Base-by-base conservation (phyloP, 805 yeast genomes). In the Lipomyces chichibuensis region DNA sequence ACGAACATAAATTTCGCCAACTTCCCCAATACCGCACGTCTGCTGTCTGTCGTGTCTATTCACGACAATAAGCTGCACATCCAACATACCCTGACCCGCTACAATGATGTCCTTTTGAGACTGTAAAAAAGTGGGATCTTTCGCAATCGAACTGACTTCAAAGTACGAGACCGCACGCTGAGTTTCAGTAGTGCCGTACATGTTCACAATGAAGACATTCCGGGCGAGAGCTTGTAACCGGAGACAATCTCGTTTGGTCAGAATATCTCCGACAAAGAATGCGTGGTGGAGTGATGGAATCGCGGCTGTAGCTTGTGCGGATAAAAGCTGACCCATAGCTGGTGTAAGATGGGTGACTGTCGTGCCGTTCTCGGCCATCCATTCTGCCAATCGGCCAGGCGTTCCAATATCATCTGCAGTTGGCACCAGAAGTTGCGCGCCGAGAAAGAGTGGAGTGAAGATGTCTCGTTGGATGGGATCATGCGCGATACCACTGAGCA, bases 161-260 rank as follows among this genome's bases (percentile, higher is more conserved):
- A 86, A 96, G 80, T 86, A 95, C 0, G 98, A 93, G 32, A 95
- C 99, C 1, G 99, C 95, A 77, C 99, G 87, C 82, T 96, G 99
- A 17, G 99, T 95, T 79, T 95, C 99, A 11, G 99, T 95, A 52
- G 99, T 95, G 75, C 99, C 99, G 78, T 95, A 95, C 99, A 95
- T 95, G 80, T 95, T 95, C 72, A 95, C 96, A 75, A 95, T 94
- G 76, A 79, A 82, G 63, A 91, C 96, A 75, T 95, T 94, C 77
- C 88, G 88, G 14, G 98, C 98, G 74, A 95, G 84, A 0, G 95
- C 87, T 78, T 95, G 99, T 73, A 95, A 83, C 75, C 98, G 86
- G 72, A 91, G 81, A 80, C 99, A 95, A 79, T 96, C 99, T 80
- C 99, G 89, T 80, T 95, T 96, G 71, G 99, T 95, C 71, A 95